Percentiles rank a stretch among this genome's conserved stretches.
Conservation (phyloP, 805 yeast species). For the Kodamaea hsintzibuensis region DNA sequence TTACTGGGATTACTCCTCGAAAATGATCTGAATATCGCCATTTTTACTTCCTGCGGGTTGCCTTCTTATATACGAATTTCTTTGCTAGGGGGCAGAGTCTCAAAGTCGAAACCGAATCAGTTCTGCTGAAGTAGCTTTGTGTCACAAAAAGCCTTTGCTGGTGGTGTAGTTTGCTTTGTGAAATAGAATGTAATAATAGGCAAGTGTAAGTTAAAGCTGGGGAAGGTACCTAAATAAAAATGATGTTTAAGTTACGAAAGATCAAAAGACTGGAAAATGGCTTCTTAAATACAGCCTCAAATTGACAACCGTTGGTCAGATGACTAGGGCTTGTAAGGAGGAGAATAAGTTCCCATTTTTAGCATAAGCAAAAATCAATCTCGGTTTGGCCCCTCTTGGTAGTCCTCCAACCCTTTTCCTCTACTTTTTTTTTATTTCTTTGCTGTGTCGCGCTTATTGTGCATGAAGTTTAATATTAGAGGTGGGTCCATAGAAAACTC, state of each 20-base stretch:
- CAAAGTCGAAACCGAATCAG: neutral
- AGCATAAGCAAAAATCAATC: neutral
- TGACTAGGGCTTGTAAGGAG: neutral
- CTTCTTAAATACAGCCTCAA: neutral
- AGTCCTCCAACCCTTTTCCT: neutral
- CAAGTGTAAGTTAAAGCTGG: neutral
- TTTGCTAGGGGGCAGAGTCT: neutral
- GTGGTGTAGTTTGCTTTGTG: neutral
- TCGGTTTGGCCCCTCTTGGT: neutral
- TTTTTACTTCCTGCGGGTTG: conserved; percentile 9
- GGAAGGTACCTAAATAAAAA: neutral
- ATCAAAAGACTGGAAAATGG: neutral
- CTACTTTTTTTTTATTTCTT: neutral
- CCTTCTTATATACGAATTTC: conserved; percentile 5
- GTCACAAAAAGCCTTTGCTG: neutral
- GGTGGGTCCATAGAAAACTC: neutral
- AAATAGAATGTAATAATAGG: neutral
- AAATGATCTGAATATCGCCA: conserved; percentile 37
- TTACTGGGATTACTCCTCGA: conserved; percentile 16
- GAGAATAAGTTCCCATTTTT: neutral
- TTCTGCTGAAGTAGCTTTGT: neutral
- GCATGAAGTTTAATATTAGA: neutral
- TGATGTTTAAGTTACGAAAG: neutral
- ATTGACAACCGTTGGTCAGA: neutral
- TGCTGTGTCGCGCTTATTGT: neutral